Evolutionary conservation across 1,284 basidiomycete species (phyloP), one percentile per base, ranked within the genome.

Genomic region (Marasmius tenuissimus): DNA sequence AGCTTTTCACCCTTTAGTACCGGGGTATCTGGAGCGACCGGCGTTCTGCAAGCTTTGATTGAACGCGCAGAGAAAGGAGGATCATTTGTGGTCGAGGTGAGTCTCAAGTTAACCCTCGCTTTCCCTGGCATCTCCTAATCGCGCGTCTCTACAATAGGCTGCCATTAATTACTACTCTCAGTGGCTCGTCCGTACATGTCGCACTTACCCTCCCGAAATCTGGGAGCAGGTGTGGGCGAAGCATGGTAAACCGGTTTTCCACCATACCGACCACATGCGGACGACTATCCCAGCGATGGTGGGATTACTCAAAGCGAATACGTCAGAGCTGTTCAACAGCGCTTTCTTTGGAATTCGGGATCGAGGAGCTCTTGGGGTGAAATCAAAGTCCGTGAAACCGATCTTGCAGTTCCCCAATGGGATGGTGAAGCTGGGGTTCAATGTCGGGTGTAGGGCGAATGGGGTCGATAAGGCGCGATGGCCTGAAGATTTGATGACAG

Each of bases 371-470:
- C 35, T 70, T 1, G 65, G 65, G 22, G 62, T 65, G 35, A 57
- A 57, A 35, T 51, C 69, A 2, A 60, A 49, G 48, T 67, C 67
- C n/a, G 53, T 68, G 4, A 70, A 66, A 56, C 66, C 70, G 9
- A 57, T 68, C 20, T 38, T 69, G 37, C n/a, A 42, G n/a, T 71
- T 71, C 51, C 59, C 58, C 3, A 63, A 69, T 4, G 65, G 65
- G 11, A 33, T 47, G 2, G 65, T 68, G 8, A 49, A 58, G 16
- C 50, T 59, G 18, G 61, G 65, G 27, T 70, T 67, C 53, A 69
- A 71, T 53, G 58, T 71, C 7, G 70, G 70, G 9, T 63, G 66
- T 6, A 64, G 68, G 37, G 61, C 61, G 9, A 69, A 70, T 61
- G 70, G 70, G 4, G 62, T 65, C 2, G 59, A 60, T 54, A 22